Evolutionary conservation across 169 alveolate genomes (phyloP), one percentile per base, ranked within the genome.

Genomic region (Pseudocohnilembus persalinus): DNA sequence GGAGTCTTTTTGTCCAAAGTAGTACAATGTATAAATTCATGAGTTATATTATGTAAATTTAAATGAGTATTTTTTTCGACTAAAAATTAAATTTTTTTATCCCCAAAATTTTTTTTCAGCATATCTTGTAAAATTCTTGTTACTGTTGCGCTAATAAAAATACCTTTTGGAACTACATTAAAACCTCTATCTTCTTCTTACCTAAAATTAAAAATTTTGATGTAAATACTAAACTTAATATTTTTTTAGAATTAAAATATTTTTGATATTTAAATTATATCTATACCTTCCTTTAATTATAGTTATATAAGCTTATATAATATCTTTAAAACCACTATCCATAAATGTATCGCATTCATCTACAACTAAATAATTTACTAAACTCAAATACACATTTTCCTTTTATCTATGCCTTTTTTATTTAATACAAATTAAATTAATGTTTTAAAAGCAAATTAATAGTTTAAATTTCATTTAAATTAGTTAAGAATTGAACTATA

Each of bases 321-420:
- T 87, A 27, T 90, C 88, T 77, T 91, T 94, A 85, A 88, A 84
- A 15, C 97, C 96, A 82, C 92, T 83, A 87, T 95, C 98, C 30
- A 95, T 73, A 74, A 95, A 80, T 33, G 95, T 93, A 84, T 95
- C 98, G 1, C 92, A 88, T 88, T 95, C 98, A 91, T 95, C 98
- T 64, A 95, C 87, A 26, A 95, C 94, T 68, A 93, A 89, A 77
- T 85, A 88, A 35, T 77, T 78, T 31, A 91, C 93, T 28, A 87
- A 80, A 4, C 89, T 72, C 34, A 95, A 73, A 32, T 73, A 88
- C 30, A 92, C 74, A 73, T 74, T 77, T 33, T 88, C 87, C 27
- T 83, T 83, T 64, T 90, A 85, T 85, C 95, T 82, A 88, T 92
- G 91, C 63, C 89, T 49, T n/a, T n/a, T n/a, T n/a, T n/a, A n/a